A percentile compares a stretch with the other conserved stretches of the same genome.
These are phyloP conservation scores for Elsinoe batatas DNA, from an alignment of 2,329 filamentous ascomycete genomes.

Conservation along the genomic window DNA sequence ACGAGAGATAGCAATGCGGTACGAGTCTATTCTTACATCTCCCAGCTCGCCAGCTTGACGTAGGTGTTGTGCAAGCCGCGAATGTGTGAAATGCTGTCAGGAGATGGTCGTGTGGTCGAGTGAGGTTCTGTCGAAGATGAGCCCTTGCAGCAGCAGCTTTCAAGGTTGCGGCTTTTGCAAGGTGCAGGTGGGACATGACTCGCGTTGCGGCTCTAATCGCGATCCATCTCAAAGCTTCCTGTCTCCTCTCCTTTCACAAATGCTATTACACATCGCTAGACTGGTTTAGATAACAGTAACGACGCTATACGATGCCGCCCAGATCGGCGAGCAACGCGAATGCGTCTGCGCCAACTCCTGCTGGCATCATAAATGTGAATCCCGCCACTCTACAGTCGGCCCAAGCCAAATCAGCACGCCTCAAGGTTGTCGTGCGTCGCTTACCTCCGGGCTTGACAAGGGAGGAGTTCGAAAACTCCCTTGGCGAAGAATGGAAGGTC, in stretches of 20 bases:
- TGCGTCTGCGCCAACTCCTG: conserved; percentile 18
- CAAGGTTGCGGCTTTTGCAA: background rate
- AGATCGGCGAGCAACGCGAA: background rate
- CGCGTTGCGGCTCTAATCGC: background rate
- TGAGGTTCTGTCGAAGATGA: background rate
- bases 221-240: background rate
- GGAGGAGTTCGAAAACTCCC: conserved; percentile 58
- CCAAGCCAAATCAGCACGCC: conserved; percentile 42
- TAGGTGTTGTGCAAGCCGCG: background rate
- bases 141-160: background rate
- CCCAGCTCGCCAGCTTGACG: background rate
- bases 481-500: conserved; percentile 72
- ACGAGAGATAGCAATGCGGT: background rate
- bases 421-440: conserved; percentile 77
- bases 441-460: conserved; percentile 79
- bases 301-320: background rate
- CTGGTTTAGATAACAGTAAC: background rate
- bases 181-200: background rate
- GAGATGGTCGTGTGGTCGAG: background rate
- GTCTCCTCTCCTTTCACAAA: background rate
- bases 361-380: conserved; percentile 21
- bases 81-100: background rate
- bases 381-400: conserved; percentile 22
- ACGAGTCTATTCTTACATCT: background rate
- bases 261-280: background rate